Evolutionary conservation across 2,329 filamentous ascomycete genomes (phyloP).

Genomic region (Pyrenochaeta sp.): DNA sequence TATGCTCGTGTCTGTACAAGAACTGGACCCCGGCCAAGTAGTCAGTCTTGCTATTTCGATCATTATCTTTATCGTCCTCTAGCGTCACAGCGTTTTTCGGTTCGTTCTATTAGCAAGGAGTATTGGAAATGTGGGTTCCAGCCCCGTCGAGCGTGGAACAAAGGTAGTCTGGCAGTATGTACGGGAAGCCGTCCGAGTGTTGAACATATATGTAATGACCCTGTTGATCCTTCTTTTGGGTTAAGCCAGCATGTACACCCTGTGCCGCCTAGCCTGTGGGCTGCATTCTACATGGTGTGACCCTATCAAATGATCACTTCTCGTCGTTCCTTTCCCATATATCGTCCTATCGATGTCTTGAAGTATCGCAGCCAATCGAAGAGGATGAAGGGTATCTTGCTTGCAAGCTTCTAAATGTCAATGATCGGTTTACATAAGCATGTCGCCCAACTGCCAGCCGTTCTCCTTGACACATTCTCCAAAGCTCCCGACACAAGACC

Average conservation of each 20-base stretch:
- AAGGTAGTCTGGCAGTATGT: neutral
- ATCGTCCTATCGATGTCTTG: too few species aligned
- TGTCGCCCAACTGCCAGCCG: neutral
- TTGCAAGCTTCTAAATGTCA: neutral
- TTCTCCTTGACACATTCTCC: neutral
- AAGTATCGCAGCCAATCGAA: neutral
- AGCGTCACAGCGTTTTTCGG: neutral
- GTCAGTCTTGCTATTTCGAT: neutral
- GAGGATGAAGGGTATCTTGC: neutral
- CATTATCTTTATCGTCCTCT: neutral
- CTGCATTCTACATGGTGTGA: too few species aligned
- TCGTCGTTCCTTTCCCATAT: too few species aligned
- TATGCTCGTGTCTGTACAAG: constrained; percentile 59
- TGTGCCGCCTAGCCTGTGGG: too few species aligned
- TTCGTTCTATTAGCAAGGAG: neutral
- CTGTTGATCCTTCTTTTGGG: neutral
- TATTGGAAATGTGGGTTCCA: neutral
- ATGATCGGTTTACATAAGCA: neutral
- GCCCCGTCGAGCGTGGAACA: neutral
- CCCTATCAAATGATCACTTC: too few species aligned
- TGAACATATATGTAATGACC: neutral
- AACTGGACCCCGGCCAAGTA: constrained; percentile 46
- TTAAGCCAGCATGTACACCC: neutral
- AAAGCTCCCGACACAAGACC: neutral
- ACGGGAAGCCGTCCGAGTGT: neutral